A percentile compares a stretch with the other conserved stretches of the same genome.
Evolutionary conservation across 371 early-diverging fungal genomes (phyloP).

Genomic region (Phascolomyces articulosus): DNA sequence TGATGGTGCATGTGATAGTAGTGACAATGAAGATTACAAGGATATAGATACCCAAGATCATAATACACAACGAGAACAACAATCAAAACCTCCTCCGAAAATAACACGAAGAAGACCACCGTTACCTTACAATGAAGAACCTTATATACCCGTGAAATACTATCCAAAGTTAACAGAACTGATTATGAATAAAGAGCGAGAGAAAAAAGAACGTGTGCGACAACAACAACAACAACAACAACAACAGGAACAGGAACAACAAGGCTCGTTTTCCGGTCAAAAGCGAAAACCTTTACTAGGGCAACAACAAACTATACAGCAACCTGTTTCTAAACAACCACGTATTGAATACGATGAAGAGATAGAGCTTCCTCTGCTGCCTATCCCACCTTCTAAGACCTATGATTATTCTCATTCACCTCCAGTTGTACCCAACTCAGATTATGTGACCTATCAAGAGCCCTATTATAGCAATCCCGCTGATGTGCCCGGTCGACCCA

Average conservation of each 20-base stretch:
- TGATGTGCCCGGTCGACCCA: slow-evolving; percentile 55
- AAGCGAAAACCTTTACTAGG: too few relatives aligned
- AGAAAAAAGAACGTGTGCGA: background rate
- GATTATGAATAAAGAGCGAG: background rate
- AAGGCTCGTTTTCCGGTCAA: too few relatives aligned
- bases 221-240: background rate
- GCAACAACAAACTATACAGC: too few relatives aligned
- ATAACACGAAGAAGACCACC: background rate
- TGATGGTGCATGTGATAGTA: slow-evolving; percentile 54
- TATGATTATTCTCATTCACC: slow-evolving; percentile 26
- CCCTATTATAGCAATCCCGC: slow-evolving; percentile 66
- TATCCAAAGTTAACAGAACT: background rate
- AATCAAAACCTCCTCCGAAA: too few relatives aligned
- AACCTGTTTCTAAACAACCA: background rate
- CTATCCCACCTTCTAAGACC: too few relatives aligned
- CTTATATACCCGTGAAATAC: background rate
- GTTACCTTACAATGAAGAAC: background rate
- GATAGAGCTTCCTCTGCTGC: too few relatives aligned
- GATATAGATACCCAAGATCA: background rate
- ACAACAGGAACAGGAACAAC: background rate
- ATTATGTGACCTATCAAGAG: slow-evolving; percentile 48
- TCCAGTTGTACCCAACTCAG: slow-evolving; percentile 13
- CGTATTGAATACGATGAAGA: too few relatives aligned
- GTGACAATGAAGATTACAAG: slow-evolving; percentile 10
- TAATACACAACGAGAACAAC: background rate